A percentile compares a stretch with the other conserved stretches of the same genome.
Conservation (phyloP, 805 yeast species). For the Isabelozyma pseudorhagii region DNA sequence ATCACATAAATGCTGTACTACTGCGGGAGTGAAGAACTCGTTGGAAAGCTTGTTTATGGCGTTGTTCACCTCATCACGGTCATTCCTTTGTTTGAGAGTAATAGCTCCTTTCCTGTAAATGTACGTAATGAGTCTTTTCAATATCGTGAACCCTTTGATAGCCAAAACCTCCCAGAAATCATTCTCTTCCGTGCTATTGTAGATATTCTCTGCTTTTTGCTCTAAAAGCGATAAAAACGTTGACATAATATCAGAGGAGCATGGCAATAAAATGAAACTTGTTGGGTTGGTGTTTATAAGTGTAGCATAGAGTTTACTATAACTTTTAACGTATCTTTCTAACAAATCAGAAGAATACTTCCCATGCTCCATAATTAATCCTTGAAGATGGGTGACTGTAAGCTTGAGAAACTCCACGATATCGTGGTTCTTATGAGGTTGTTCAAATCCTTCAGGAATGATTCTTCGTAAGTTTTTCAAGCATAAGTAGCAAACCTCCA, state of each 20-base stretch:
- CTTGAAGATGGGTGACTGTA: constrained; percentile 58
- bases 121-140: constrained; percentile 63
- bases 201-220: constrained; percentile 62
- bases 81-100: constrained; percentile 59
- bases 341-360: constrained; percentile 44
- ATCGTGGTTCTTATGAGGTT: constrained; percentile 57
- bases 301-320: constrained; percentile 68
- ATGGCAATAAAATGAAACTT: constrained; percentile 65
- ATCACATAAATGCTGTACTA: constrained; percentile 59
- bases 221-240: constrained; percentile 60
- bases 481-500: constrained; percentile 76
- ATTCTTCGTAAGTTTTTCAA: constrained; percentile 73
- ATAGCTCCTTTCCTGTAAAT: constrained; percentile 66
- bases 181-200: constrained; percentile 53
- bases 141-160: constrained; percentile 59
- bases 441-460: constrained; percentile 72
- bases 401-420: constrained; percentile 59
- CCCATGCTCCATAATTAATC: constrained; percentile 53
- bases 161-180: constrained; percentile 75
- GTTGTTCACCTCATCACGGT: constrained; percentile 57
- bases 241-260: constrained; percentile 57
- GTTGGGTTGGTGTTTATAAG: constrained; percentile 62
- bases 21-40: constrained; percentile 56
- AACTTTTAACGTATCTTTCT: constrained; percentile 71
- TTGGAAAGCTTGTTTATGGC: constrained; percentile 53